Conservation (phyloP, 768 basidiomycete genomes). For the Amanita jacksonii region DNA sequence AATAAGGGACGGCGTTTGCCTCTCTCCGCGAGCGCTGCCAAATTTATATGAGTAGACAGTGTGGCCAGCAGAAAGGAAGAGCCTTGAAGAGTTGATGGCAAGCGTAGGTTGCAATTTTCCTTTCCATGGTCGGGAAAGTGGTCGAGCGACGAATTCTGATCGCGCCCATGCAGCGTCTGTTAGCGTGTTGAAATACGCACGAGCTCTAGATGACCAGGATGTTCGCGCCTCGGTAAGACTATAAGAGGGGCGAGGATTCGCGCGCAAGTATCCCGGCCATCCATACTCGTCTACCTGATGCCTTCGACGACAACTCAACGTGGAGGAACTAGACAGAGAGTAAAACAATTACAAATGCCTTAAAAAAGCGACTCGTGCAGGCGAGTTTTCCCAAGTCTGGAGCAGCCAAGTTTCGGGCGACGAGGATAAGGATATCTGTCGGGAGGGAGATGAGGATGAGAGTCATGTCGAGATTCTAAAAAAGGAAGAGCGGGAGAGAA, state of each 20-base stretch:
- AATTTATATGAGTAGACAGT: slow-evolving; percentile 51
- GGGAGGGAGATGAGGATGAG: slow-evolving; percentile 29
- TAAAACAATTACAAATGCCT: slow-evolving; percentile 33
- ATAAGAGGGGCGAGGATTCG: slow-evolving; percentile 43
- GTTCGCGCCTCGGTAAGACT: slow-evolving; percentile 36
- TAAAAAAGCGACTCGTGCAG: slow-evolving; percentile 27
- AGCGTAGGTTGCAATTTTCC: slow-evolving; percentile 47
- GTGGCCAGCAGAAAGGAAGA: slow-evolving; percentile 54
- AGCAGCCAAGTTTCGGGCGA: slow-evolving; percentile 36
- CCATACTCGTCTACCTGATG: slow-evolving; percentile 51
- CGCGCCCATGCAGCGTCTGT: slow-evolving; percentile 45
- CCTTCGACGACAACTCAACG: slow-evolving; percentile 1
- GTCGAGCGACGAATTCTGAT: slow-evolving; percentile 49
- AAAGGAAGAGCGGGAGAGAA: background rate
- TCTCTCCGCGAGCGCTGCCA: slow-evolving; percentile 17
- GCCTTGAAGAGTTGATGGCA: slow-evolving; percentile 41
- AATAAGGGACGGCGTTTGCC: slow-evolving; percentile 23
- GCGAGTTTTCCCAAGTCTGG: slow-evolving; percentile 34
- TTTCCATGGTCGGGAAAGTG: slow-evolving; percentile 50
- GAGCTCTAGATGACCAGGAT: slow-evolving; percentile 33
- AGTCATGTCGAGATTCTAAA: background rate
- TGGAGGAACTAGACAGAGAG: background rate
- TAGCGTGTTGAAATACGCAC: slow-evolving; percentile 42
- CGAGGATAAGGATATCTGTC: slow-evolving; percentile 44
- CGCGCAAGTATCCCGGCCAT: slow-evolving; percentile 43